Percentiles rank a stretch among this genome's conserved stretches.
phyloP scores from a whole-genome alignment of 345 rosid species.

The Camelina hispida region DNA sequence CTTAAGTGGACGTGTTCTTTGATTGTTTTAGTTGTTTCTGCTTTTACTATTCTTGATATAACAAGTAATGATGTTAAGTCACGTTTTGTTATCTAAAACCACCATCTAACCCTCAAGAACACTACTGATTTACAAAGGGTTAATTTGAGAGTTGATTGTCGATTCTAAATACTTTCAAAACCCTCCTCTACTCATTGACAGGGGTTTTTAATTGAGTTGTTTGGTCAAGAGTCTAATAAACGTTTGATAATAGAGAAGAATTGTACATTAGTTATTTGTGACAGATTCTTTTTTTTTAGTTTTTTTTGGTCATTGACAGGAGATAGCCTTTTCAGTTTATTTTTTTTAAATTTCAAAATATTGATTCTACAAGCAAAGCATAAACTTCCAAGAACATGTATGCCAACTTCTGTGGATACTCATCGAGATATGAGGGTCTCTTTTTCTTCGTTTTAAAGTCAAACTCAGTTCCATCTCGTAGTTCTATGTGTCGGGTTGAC shows the following conservation, averaged over 20 bases:
- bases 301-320: too few relatives aligned
- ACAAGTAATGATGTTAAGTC: too few relatives aligned
- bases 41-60: too few relatives aligned
- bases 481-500: conserved; percentile 5
- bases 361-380: conserved; percentile 3
- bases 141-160: not conserved
- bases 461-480: conserved; percentile 47
- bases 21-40: too few relatives aligned
- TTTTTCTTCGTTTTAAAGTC: not conserved
- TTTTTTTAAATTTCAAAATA: not conserved
- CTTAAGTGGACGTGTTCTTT: too few relatives aligned
- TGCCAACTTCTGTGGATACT: conserved; percentile 11
- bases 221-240: too few relatives aligned
- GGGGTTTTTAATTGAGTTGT: not conserved
- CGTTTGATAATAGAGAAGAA: too few relatives aligned
- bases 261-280: too few relatives aligned
- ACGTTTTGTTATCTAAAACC: too few relatives aligned
- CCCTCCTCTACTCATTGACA: not conserved
- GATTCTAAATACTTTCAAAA: not conserved
- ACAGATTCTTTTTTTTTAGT: too few relatives aligned
- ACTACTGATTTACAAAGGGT: not conserved
- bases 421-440: conserved; percentile 62
- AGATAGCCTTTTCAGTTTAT: not conserved
- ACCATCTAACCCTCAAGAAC: not conserved
- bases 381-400: conserved; percentile 4